These are phyloP conservation scores for Hansenula lynferdii DNA, from an alignment of 1,139 yeast genomes.

Conservation along the genomic window DNA sequence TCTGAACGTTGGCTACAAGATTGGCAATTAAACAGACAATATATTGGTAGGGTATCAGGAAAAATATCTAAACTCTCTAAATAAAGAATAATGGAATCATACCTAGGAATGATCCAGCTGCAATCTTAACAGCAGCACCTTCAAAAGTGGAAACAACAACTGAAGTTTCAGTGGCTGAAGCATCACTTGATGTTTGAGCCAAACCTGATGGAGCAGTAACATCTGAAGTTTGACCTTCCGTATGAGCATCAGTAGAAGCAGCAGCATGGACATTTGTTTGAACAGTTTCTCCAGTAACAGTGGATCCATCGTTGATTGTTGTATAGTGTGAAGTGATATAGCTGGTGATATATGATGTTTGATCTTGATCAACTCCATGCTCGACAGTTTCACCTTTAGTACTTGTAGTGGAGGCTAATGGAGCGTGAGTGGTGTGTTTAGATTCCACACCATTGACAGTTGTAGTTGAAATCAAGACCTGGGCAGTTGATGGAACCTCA, in stretches of 20 bases:
- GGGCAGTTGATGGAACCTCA: slow-evolving; percentile 3
- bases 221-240: no score
- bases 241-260: no score
- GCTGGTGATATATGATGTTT: slow-evolving; percentile 8
- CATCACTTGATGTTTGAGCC: no score
- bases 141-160: slow-evolving; percentile 3
- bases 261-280: no score
- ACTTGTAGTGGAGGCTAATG: slow-evolving; percentile 8
- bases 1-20: no score
- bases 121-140: slow-evolving; percentile 6
- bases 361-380: no score
- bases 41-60: no score
- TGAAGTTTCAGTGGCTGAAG: not conserved
- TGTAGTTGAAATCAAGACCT: slow-evolving; percentile 11
- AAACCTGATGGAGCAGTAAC: no score
- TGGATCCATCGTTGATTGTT: no score
- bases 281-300: no score
- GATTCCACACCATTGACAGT: slow-evolving; percentile 7
- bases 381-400: no score
- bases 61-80: not conserved
- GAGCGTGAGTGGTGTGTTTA: slow-evolving; percentile 25
- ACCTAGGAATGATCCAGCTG: slow-evolving; percentile 1
- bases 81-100: not conserved
- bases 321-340: slow-evolving; percentile 12
- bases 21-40: no score